Percentiles rank a stretch among this genome's conserved stretches.
Evolutionary conservation across 495 filamentous ascomycete species (phyloP).

Genomic region (Ramalina intermedia): DNA sequence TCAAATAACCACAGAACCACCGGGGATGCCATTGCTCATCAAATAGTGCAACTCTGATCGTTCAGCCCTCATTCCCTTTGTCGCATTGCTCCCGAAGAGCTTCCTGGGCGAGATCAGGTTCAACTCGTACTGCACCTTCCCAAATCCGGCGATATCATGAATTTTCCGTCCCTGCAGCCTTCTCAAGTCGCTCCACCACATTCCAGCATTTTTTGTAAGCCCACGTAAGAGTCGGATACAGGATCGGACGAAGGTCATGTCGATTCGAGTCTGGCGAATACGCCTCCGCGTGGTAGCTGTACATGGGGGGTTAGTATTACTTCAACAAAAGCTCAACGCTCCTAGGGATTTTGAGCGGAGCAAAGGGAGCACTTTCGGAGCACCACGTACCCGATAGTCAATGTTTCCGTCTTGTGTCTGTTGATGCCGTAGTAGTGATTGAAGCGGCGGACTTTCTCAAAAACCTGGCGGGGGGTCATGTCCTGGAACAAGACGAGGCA

Average conservation of each 20-base stretch:
- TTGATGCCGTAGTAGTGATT: constrained; percentile 32
- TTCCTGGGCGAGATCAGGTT: too few species aligned
- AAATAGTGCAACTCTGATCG: too few species aligned
- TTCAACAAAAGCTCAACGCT: neutral
- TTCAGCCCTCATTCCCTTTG: too few species aligned
- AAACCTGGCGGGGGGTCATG: constrained; percentile 24
- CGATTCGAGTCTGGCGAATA: constrained; percentile 53
- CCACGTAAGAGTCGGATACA: constrained; percentile 9
- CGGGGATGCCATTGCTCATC: too few species aligned
- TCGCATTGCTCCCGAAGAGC: too few species aligned
- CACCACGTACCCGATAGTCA: constrained; percentile 25
- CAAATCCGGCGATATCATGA: too few species aligned
- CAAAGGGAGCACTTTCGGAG: too few species aligned
- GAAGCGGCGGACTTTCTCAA: constrained; percentile 56
- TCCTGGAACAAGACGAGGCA: constrained; percentile 1
- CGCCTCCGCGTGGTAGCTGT: constrained; percentile 32
- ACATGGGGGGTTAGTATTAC: neutral
- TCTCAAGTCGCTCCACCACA: too few species aligned
- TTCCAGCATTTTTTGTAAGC: constrained; percentile 7
- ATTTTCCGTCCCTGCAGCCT: too few species aligned
- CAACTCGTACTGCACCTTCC: too few species aligned
- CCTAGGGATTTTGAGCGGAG: neutral
- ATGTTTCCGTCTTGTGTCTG: constrained; percentile 52
- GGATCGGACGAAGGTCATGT: constrained; percentile 51
- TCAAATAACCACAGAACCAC: too few species aligned